Base-by-base conservation (phyloP, 352 stramenopile species). In the Globisporangium cylindrosporum region DNA sequence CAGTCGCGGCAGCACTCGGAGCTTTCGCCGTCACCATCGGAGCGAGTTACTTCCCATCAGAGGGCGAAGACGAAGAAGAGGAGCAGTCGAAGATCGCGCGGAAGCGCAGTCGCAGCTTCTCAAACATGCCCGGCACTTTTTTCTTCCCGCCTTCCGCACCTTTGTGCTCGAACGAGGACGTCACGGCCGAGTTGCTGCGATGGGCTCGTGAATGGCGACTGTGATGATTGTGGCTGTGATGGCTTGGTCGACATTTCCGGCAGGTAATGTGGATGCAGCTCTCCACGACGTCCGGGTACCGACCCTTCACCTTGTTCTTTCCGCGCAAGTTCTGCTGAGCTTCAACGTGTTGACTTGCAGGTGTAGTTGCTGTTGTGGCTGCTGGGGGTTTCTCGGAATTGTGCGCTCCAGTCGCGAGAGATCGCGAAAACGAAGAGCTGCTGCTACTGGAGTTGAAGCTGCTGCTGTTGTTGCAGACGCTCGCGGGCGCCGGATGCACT, bases 261-360 rank as follows among this genome's bases (percentile, higher is more conserved):
- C 81, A 90, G 1, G 84, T 89, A 53, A 89, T 79, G 72, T 91
- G 83, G 0, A 91, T 77, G 76, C 83, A 91, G 59, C 73, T 86
- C 71, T 91, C 80, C 34, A 91, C 77, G 8, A 90, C 81, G 59
- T 91, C 81, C 4, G 81, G 81, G 63, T 75, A 84, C 41, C 73
- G 78, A 0, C 61, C 72, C 53, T 64, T 78, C 34, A 56, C 69
- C 53, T 66, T 78, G 14, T 56, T 74, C 6, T 62, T 66, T 71
- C 75, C 78, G 49, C 48, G 20, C n/a, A 49, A 34, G 25, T 68
- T 67, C 24, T 20, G 61, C 48, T 36, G 60, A n/a, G 3, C 5
- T 12, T 38, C 24, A 20, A 10, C 18, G 18, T 59, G 62, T 18
- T 51, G 53, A 22, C 18, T 25, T 36, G 66, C 32, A 56, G 43